Base-by-base conservation (phyloP, 2,329 filamentous ascomycete species). In the Nigrospora osmanthi region DNA sequence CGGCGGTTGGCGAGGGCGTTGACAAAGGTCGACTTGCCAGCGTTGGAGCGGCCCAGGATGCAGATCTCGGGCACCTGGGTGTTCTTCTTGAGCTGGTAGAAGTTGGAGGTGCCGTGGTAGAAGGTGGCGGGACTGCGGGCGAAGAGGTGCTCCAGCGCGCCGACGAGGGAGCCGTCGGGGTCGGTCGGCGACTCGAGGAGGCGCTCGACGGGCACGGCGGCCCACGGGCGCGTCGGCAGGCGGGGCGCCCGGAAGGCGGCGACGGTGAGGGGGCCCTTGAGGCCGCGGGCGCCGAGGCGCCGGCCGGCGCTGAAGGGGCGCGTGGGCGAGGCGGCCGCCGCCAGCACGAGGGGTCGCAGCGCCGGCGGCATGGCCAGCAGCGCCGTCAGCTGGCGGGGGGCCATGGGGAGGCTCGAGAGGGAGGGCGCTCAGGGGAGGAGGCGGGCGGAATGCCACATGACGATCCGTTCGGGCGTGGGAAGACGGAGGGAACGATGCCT, bases 11-110 rank as follows among this genome's bases (percentile, higher is more conserved):
- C 78, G 32, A 95, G 75, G 15, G 85, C 85, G 58, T 95, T 95
- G 66, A 95, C 83, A 53, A 94, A 85, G 14, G 87, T 88, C 2
- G 87, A 93, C 63, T 95, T 95, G 58, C 89, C 89, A 36, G 89
- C 88, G 59, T 95, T 95, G 52, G 88, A 89, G 56, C 90, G 89
- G 37, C 89, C 89, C 34, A 94, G 80, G 38, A 95, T 76, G 58
- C 87, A 85, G 42, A 95, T 77, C 52, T 81, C 78, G 38, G 78
- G 78, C 4, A 72, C 63, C 49, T 67, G 66, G 19, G 68, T 69
- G 58, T 80, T 80, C 54, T 68, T 57, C 30, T 66, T 67, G 47
- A 80, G 67, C 54, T 75, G 57, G 43, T 70, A 66, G 49, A 78
- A 70, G 38, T 58, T 49, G 14, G 51, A 52, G 34, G 56, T 55